Evolutionary conservation across 202 grass and related monocot species (phyloP), one percentile per base, ranked within the genome.

Genomic region (Schoenoplectus tabernaemontani): DNA sequence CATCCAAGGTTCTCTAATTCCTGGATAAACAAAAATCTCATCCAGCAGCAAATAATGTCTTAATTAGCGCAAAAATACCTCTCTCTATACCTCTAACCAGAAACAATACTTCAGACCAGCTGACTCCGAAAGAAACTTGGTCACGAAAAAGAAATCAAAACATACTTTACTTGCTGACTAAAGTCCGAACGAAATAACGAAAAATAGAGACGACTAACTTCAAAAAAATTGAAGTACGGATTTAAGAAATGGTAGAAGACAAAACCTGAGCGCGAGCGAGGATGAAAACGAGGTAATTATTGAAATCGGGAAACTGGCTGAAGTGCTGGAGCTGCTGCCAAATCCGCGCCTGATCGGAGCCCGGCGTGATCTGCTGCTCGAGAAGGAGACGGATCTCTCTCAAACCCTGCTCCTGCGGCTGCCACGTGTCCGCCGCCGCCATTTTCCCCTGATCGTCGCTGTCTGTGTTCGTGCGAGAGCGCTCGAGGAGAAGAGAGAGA

Each of bases 301-400:
- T 98, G 88, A 98, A 98, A 81, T 98, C 95, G 57, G 95, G 95
- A 86, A 98, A 94, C 83, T 89, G 95, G 89, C 88, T 90, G 79
- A 86, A 91, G 69, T 92, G 95, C 83, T 98, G 95, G 3, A 98
- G 95, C 85, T 91, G 91, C 78, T 90, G 91, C 95, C 87, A 95
- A 89, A 92, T 94, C 78, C 81, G 85, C 3, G 89, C 83, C 81
- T 98, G 89, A 86, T 98, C 95, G 78, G 95, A 92, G 82, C 82
- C 90, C 51, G 95, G 89, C 69, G 95, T 94, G 91, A 95, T 98
- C 83, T 98, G 95, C 50, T 89, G 89, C 81, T 94, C 91, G 13
- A 98, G 82, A 9, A 98, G 83, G 36, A 54, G 57, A 85, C 89
- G 92, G 95, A 98, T 98, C 91, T 98, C 95, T 81, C 84, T 86